Percentiles rank a stretch among this genome's conserved stretches.
These are phyloP conservation scores for Ophiostoma sp. DNA, from an alignment of 2,329 filamentous ascomycete genomes.

Conservation along the genomic window DNA sequence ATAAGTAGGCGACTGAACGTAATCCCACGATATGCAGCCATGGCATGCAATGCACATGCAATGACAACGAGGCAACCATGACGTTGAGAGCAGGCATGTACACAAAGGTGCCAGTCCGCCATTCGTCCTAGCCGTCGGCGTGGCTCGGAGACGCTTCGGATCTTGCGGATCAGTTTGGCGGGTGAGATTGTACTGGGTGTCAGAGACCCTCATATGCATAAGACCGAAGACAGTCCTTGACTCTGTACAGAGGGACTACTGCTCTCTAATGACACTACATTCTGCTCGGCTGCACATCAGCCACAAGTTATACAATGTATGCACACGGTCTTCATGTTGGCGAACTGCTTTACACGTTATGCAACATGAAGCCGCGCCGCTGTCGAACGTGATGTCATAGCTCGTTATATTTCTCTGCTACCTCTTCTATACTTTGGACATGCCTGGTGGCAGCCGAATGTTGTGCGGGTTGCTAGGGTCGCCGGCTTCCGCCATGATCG, in stretches of 20 bases:
- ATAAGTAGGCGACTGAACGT: neutral
- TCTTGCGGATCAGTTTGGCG: neutral
- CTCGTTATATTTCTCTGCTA: neutral
- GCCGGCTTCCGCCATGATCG: conserved; percentile 26
- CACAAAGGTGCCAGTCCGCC: no score
- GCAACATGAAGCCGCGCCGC: no score
- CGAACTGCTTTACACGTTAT: no score
- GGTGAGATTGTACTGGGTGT: neutral
- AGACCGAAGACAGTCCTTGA: neutral
- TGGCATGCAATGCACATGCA: conserved; percentile 1
- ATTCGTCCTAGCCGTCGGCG: no score
- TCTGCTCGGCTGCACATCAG: neutral
- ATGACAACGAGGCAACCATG: neutral
- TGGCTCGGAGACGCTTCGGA: neutral
- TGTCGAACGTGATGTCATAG: neutral
- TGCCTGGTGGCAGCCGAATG: conserved; percentile 49
- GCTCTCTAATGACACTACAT: neutral
- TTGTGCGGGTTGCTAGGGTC: conserved; percentile 24
- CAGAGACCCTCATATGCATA: no score
- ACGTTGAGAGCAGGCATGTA: no score
- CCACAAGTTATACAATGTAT: no score
- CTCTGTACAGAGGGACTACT: neutral
- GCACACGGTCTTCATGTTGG: no score
- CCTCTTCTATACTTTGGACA: neutral
- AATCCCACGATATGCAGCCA: neutral